Evolutionary conservation across 495 filamentous ascomycete genomes (phyloP).

Genomic region (Penicillium paradoxum): DNA sequence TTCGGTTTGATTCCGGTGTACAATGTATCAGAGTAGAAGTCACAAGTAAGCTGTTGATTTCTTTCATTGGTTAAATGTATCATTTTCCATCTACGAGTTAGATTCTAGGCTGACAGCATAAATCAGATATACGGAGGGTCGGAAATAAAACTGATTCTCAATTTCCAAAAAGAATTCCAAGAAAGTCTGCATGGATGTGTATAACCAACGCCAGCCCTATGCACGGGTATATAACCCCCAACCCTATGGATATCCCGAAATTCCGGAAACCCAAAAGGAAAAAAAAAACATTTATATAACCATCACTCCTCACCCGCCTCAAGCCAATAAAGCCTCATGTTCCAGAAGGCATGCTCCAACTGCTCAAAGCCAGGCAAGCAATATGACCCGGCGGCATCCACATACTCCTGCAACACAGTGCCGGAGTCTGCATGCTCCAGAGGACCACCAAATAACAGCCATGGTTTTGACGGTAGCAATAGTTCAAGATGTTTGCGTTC

Average conservation of each 20-base stretch:
- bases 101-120: too few relatives aligned
- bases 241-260: neutral
- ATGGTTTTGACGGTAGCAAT: conserved; percentile 27
- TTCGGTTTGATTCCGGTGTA: neutral
- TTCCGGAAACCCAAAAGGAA: too few relatives aligned
- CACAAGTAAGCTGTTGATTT: too few relatives aligned
- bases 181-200: too few relatives aligned
- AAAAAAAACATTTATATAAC: too few relatives aligned
- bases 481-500: conserved; percentile 36
- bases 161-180: neutral
- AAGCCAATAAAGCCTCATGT: conserved; percentile 36
- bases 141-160: too few relatives aligned
- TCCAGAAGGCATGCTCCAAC: conserved; percentile 42
- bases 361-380: conserved; percentile 32
- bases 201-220: neutral
- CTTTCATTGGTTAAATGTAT: too few relatives aligned
- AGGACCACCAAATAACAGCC: conserved; percentile 32
- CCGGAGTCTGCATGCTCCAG: conserved; percentile 31
- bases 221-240: neutral
- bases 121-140: too few relatives aligned
- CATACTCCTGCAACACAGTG: conserved; percentile 22
- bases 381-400: conserved; percentile 18
- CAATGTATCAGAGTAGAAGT: too few relatives aligned
- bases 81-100: too few relatives aligned
- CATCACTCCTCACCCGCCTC: neutral